Base-by-base conservation (phyloP, 2,329 filamentous ascomycete species). In the Colletotrichum sp. region DNA sequence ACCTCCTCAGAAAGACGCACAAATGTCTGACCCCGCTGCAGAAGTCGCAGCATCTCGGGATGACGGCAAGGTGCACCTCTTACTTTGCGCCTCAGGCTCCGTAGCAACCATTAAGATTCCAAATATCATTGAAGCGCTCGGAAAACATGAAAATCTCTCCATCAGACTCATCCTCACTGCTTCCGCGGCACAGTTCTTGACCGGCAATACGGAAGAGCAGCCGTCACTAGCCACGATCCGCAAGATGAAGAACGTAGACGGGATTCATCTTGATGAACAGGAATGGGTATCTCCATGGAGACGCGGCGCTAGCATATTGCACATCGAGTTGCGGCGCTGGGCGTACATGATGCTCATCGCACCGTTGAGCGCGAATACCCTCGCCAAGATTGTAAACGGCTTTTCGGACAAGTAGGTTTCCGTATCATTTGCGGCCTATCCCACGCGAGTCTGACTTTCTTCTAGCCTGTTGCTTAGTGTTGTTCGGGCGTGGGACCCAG, bases 301-400 rank as follows among this genome's bases (percentile, higher is more conserved):
- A 26, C 90, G 96, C 4, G 95, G 94, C 5, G 91, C 91, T n/a
- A 88, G 89, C 5, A 98, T 99, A 62, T 85, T 98, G 71, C 97
- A 99, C 82, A 98, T 99, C 79, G 95, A 98, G 83, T 86, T 98
- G 70, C 89, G 96, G 34, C 89, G 94, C 38, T 90, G 94, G 96
- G 95, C 95, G 1, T 90, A 98, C 82, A 80, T 97, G 4, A 88
- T 98, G 80, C 89, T 96, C 18, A 90, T 98, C 75, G 94, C 94
- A 12, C 96, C 96, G 0, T 84, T 98, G 75, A 94, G 92, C 71
- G 96, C 96, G 15, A 98, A 98, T 81, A 93, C 92, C 6, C 88
- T 98, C 81, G 96, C 96, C 8, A 98, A 98, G 85, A 91, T 98
- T 78, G 91, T 91, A 1, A 90, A 90, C 28, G 97, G 97, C 0